Evolutionary conservation across 2,329 filamentous ascomycete species (phyloP).

Genomic region (Ciborinia camelliae): DNA sequence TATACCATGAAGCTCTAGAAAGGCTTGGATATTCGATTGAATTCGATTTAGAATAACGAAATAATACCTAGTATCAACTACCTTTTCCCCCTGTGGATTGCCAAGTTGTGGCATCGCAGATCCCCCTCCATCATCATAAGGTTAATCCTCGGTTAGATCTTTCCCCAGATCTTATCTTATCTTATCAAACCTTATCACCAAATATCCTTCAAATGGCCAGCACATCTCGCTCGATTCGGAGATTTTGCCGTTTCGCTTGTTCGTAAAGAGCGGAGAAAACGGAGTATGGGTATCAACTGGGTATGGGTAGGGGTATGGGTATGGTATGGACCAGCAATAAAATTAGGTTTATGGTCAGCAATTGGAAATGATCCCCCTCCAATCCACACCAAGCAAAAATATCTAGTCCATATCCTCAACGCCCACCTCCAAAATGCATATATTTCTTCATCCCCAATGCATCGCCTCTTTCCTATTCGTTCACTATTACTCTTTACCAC

Average conservation of each 20-base stretch:
- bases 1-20: too few species aligned
- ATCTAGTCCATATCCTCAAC: not conserved
- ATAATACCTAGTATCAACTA: too few species aligned
- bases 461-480: not conserved
- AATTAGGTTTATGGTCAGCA: not conserved
- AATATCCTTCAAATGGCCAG: too few species aligned
- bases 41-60: too few species aligned
- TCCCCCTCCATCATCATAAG: not conserved
- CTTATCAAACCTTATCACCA: too few species aligned
- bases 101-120: too few species aligned
- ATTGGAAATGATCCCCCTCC: slow-evolving; percentile 3
- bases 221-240: not conserved
- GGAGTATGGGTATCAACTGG: too few species aligned
- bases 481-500: not conserved
- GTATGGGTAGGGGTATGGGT: too few species aligned
- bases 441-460: not conserved
- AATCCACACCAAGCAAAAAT: not conserved
- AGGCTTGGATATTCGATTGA: too few species aligned
- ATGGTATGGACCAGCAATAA: too few species aligned
- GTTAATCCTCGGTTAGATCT: not conserved
- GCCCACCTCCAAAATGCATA: not conserved
- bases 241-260: not conserved
- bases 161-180: slow-evolving; percentile 9
- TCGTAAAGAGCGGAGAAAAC: not conserved
- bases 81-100: too few species aligned